phyloP scores from a whole-genome alignment of 2,329 filamentous ascomycete genomes.

The Massarina eburnea region DNA sequence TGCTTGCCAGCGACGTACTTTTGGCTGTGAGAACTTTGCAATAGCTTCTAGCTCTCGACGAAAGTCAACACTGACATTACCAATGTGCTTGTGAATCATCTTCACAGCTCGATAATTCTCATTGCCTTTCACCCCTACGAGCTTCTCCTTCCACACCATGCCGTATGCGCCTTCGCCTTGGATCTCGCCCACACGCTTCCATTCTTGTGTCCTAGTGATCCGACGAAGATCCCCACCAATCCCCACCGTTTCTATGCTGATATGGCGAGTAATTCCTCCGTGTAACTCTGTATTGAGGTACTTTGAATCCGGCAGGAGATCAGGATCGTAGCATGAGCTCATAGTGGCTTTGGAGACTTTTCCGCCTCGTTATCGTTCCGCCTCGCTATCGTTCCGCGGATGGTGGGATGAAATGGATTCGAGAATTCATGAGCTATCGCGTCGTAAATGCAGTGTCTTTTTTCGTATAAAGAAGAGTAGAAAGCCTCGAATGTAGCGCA shows the following conservation, averaged over 20 bases:
- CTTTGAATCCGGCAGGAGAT: conserved; percentile 4
- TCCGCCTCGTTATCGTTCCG: too few species aligned
- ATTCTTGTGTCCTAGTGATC: conserved; percentile 9
- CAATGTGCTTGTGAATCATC: conserved; percentile 7
- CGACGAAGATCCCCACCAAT: neutral
- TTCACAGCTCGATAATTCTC: conserved; percentile 18
- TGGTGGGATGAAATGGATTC: too few species aligned
- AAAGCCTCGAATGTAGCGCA: too few species aligned
- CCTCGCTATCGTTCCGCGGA: too few species aligned
- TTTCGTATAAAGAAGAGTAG: too few species aligned
- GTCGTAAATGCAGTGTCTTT: too few species aligned
- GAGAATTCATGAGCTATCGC: too few species aligned
- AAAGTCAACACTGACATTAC: conserved; percentile 8
- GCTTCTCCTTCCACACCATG: conserved; percentile 9
- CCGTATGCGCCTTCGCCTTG: conserved; percentile 13
- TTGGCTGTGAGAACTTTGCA: conserved; percentile 21
- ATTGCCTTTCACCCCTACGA: conserved; percentile 3
- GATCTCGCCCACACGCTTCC: conserved; percentile 7
- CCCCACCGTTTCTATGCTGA: conserved; percentile 1
- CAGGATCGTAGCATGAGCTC: too few species aligned
- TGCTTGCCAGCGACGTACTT: conserved; percentile 4
- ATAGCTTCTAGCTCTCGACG: conserved; percentile 24
- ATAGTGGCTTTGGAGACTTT: too few species aligned
- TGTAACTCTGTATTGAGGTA: neutral
- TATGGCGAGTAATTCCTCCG: conserved; percentile 3